phyloP scores from a whole-genome alignment of 305 asterid species.

The Petunia hybrid region DNA sequence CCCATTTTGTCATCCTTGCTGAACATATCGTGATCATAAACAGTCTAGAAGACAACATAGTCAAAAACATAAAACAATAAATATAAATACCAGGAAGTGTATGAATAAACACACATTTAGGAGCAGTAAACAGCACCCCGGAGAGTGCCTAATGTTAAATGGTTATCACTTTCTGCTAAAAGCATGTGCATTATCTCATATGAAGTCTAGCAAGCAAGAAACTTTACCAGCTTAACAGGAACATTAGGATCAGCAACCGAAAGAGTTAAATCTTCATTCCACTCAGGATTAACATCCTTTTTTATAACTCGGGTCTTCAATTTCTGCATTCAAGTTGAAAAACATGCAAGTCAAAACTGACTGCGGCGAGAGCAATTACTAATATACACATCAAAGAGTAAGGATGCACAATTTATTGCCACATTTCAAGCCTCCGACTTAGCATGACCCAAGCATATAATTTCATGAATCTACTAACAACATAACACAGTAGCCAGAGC shows the following conservation, averaged over 20 bases:
- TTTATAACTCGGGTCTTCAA: conserved; percentile 73
- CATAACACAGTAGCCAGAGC: background rate
- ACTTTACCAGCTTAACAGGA: conserved; percentile 55
- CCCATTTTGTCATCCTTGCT: conserved; percentile 93
- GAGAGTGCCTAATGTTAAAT: background rate
- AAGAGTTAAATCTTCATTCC: conserved; percentile 86
- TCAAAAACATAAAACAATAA: conserved; percentile 16
- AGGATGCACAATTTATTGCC: background rate
- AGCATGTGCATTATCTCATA: background rate
- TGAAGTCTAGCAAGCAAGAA: conserved; percentile 17
- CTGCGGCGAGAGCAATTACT: background rate
- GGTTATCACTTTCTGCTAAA: background rate
- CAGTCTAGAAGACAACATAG: conserved; percentile 56
- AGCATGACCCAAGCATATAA: background rate
- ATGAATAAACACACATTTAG: background rate
- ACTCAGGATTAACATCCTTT: conserved; percentile 77
- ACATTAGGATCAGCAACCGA: conserved; percentile 57
- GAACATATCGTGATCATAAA: conserved; percentile 88
- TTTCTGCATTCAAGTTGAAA: conserved; percentile 50
- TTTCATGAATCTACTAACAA: background rate
- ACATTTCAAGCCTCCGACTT: background rate
- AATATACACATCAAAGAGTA: background rate
- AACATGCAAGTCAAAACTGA: background rate
- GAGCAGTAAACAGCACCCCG: background rate
- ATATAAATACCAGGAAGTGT: background rate